phyloP scores from a whole-genome alignment of 2,329 filamentous ascomycete species.

The Fusarium humuli region DNA sequence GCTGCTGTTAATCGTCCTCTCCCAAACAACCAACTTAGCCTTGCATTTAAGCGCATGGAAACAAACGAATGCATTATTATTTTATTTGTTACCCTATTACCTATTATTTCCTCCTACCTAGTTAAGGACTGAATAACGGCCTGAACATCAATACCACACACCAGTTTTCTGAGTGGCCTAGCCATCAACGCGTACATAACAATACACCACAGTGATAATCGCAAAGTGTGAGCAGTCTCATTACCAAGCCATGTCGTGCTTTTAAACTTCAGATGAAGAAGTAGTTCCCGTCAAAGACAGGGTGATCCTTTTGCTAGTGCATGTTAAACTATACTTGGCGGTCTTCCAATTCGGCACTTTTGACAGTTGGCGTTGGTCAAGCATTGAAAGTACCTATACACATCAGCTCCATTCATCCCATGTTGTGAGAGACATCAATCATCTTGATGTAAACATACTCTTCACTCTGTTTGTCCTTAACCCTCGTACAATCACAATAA shows the following conservation, averaged over 20 bases:
- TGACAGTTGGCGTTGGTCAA: constrained; percentile 49
- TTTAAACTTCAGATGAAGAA: background rate
- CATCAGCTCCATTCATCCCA: background rate
- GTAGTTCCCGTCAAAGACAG: background rate
- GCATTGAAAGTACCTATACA: constrained; percentile 51
- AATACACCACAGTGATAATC: too few species aligned
- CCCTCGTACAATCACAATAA: constrained; percentile 41
- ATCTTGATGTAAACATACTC: constrained; percentile 37
- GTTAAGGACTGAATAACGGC: background rate
- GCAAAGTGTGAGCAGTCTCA: too few species aligned
- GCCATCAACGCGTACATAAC: too few species aligned
- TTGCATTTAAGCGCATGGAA: constrained; percentile 14
- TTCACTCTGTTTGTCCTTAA: constrained; percentile 46
- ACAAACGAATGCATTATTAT: constrained; percentile 1
- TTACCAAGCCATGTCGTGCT: background rate
- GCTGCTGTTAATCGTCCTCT: constrained; percentile 50
- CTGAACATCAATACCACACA: background rate
- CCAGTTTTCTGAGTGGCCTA: too few species aligned
- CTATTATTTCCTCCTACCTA: background rate
- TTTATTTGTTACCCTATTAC: background rate
- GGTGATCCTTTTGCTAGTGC: background rate
- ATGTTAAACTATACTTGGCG: background rate
- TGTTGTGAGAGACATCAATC: too few species aligned
- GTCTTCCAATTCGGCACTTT: constrained; percentile 15
- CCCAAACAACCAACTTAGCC: background rate